A percentile compares a stretch with the other conserved stretches of the same genome.
Conservation (phyloP, 2,329 filamentous ascomycete species). For the Hysterium pulicare region DNA sequence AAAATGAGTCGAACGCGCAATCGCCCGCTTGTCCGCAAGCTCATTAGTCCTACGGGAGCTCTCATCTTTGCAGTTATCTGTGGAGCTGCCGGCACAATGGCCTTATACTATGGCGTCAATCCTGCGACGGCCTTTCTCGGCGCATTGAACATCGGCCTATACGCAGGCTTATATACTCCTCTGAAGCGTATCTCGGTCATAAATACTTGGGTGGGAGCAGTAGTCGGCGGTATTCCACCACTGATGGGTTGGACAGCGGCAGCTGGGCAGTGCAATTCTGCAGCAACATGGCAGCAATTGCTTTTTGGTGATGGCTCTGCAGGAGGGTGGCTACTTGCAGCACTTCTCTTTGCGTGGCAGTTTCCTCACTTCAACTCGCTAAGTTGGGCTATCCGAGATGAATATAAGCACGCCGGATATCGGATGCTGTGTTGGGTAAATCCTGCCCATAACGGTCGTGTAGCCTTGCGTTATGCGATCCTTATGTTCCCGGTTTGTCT, state of each 20-base stretch:
- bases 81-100: slow-evolving; percentile 64
- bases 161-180: slow-evolving; percentile 89
- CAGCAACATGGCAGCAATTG: slow-evolving; percentile 68
- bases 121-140: slow-evolving; percentile 87
- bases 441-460: slow-evolving; percentile 77
- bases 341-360: slow-evolving; percentile 88
- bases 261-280: slow-evolving; percentile 73
- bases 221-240: slow-evolving; percentile 90
- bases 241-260: slow-evolving; percentile 98
- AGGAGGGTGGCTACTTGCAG: slow-evolving; percentile 87
- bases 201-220: slow-evolving; percentile 92
- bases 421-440: slow-evolving; percentile 82
- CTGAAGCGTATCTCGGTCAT: slow-evolving; percentile 80
- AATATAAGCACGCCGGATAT: slow-evolving; percentile 72
- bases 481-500: slow-evolving; percentile 83
- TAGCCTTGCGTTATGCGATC: slow-evolving; percentile 82
- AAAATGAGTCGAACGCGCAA: slow-evolving; percentile 93
- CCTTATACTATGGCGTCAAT: slow-evolving; percentile 87
- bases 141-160: slow-evolving; percentile 78
- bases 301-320: slow-evolving; percentile 65
- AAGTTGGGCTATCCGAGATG: slow-evolving; percentile 81
- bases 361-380: slow-evolving; percentile 98
- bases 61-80: slow-evolving; percentile 74
- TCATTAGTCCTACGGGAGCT: slow-evolving; percentile 70
- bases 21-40: slow-evolving; percentile 76